Conservation (phyloP, 495 filamentous ascomycete species). For the Hypoxylon cercidicola region DNA sequence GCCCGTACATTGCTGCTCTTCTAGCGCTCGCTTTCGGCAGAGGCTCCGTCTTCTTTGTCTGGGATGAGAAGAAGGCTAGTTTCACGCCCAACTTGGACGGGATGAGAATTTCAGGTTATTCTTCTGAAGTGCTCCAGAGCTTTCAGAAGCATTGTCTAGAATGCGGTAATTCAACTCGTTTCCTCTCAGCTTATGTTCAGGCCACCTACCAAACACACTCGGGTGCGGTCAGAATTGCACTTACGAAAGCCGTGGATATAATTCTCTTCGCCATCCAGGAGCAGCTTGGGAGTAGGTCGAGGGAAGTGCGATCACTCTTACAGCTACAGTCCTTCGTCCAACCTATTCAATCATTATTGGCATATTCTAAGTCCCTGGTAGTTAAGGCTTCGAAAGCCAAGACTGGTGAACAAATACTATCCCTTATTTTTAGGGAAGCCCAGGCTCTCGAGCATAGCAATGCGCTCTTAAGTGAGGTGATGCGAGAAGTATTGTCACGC, state of each 20-base stretch:
- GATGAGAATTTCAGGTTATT: slow-evolving; percentile 76
- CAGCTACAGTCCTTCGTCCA: slow-evolving; percentile 75
- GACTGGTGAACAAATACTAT: slow-evolving; percentile 76
- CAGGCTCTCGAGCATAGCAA: slow-evolving; percentile 71
- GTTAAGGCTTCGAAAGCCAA: slow-evolving; percentile 59
- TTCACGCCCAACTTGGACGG: slow-evolving; percentile 68
- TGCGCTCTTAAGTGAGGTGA: slow-evolving; percentile 67
- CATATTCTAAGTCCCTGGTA: slow-evolving; percentile 69
- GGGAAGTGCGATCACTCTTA: slow-evolving; percentile 64
- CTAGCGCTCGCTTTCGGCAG: slow-evolving; percentile 81
- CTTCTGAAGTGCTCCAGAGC: slow-evolving; percentile 63
- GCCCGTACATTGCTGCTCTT: slow-evolving; percentile 69
- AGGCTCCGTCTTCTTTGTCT: slow-evolving; percentile 81
- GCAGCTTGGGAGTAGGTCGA: slow-evolving; percentile 59
- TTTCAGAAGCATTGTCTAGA: slow-evolving; percentile 67
- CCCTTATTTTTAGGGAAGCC: slow-evolving; percentile 70
- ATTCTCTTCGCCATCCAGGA: slow-evolving; percentile 66
- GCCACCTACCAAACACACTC: slow-evolving; percentile 51
- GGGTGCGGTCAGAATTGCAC: slow-evolving; percentile 66
- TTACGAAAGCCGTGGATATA: slow-evolving; percentile 67
- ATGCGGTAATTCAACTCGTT: slow-evolving; percentile 67
- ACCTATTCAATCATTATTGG: slow-evolving; percentile 70
- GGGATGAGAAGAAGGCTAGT: slow-evolving; percentile 62
- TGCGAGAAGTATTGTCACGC: slow-evolving; percentile 72
- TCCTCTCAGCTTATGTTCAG: slow-evolving; percentile 65